Percentiles rank a stretch among this genome's conserved stretches.
These are phyloP conservation scores for Acanthamoeba castellanii DNA, from an alignment of 208 protist species.

Conservation along the genomic window DNA sequence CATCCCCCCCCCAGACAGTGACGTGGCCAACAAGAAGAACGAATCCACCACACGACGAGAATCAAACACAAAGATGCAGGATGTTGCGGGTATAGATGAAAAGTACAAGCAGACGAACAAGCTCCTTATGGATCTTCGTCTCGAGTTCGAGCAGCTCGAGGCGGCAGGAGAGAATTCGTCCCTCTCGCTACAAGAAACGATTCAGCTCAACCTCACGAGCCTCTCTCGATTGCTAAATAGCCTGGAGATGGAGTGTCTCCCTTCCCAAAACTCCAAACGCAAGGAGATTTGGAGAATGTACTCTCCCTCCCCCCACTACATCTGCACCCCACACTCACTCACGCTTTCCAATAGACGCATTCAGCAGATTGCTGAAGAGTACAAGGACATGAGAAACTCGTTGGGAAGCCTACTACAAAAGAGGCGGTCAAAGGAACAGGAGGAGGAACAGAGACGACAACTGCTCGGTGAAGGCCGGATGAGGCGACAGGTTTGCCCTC, in stretches of 20 bases:
- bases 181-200: conserved; percentile 22
- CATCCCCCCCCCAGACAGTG: neutral
- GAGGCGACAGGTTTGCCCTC: neutral
- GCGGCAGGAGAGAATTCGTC: conserved; percentile 22
- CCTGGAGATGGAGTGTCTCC: conserved; percentile 22
- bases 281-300: conserved; percentile 72
- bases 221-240: neutral
- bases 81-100: conserved; percentile 34
- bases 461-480: neutral
- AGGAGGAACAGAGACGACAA: conserved; percentile 62
- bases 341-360: neutral
- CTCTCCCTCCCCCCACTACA: neutral
- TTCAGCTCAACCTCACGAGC: conserved; percentile 7
- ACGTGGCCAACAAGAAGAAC: neutral
- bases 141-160: conserved; percentile 59
- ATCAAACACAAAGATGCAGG: neutral
- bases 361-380: conserved; percentile 56
- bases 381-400: conserved; percentile 56
- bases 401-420: conserved; percentile 70
- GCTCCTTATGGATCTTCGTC: conserved; percentile 43
- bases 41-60: neutral
- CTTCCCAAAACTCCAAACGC: conserved; percentile 9
- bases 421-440: neutral
- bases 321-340: neutral
- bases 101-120: conserved; percentile 68